These are phyloP conservation scores for Perkinsus olseni DNA, from an alignment of 169 alveolate species.

Conservation along the genomic window DNA sequence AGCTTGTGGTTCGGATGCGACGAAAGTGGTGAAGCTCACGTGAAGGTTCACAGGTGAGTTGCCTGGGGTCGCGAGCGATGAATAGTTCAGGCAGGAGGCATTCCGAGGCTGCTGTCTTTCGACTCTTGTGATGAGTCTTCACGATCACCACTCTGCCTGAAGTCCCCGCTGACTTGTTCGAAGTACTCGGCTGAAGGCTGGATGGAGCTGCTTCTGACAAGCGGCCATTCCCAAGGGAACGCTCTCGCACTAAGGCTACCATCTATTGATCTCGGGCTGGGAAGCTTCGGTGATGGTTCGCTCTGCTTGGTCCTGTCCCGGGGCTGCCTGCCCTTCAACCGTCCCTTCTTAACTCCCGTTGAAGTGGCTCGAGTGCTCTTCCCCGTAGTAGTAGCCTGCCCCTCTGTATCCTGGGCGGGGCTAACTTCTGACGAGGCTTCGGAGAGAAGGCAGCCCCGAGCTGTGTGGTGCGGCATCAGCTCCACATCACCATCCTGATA, in stretches of 20 bases:
- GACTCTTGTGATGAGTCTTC: background rate
- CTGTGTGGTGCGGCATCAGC: background rate
- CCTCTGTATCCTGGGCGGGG: background rate
- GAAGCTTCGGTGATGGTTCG: background rate
- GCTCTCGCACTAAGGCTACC: too few species aligned
- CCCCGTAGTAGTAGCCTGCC: background rate
- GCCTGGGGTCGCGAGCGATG: background rate
- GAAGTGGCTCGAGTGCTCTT: background rate
- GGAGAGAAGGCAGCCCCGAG: background rate
- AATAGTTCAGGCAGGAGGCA: background rate
- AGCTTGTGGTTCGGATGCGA: background rate
- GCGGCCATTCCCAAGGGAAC: too few species aligned
- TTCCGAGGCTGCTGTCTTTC: background rate
- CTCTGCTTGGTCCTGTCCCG: background rate
- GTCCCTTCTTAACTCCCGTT: background rate
- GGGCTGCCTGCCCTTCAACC: background rate
- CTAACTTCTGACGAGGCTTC: too few species aligned
- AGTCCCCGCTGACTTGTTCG: background rate
- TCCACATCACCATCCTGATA: background rate
- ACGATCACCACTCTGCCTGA: background rate
- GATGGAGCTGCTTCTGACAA: background rate
- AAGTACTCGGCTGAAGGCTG: background rate
- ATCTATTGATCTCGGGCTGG: too few species aligned
- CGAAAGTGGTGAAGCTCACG: background rate
- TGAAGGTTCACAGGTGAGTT: background rate